Evolutionary conservation across 192 early-diverging fungal genomes (phyloP).

Genomic region (Podila epigama): DNA sequence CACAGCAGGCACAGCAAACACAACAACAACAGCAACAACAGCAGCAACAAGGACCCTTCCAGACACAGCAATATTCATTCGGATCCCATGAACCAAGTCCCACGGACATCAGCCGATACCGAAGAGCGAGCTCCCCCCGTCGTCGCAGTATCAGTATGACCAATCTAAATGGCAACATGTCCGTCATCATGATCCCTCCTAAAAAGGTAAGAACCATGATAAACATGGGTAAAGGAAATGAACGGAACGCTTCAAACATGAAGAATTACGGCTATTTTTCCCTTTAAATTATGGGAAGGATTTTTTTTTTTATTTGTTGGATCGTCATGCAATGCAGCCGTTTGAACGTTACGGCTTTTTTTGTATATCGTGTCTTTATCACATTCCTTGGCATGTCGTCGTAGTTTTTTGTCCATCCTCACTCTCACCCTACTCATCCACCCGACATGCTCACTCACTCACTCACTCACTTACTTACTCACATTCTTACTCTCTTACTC

Average conservation of each 20-base stretch:
- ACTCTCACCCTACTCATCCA: no score
- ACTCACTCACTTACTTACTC: neutral
- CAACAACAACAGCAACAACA: neutral
- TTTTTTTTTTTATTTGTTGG: no score
- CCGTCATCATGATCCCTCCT: constrained; percentile 39
- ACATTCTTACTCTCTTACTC: neutral
- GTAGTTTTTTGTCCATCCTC: neutral
- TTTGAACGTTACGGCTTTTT: neutral
- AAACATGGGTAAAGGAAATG: neutral
- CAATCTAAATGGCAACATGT: constrained; percentile 31
- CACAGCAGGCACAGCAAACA: neutral
- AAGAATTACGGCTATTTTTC: neutral
- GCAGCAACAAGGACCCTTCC: constrained; percentile 5
- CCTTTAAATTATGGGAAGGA: neutral
- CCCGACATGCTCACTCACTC: no score
- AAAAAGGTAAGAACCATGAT: constrained; percentile 20
- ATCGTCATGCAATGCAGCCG: no score
- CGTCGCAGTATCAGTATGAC: constrained; percentile 49
- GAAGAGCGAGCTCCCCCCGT: constrained; percentile 43
- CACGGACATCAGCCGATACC: constrained; percentile 24
- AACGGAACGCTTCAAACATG: neutral
- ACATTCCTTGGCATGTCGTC: neutral
- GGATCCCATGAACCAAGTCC: constrained; percentile 11
- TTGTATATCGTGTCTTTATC: neutral
- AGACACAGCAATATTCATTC: constrained; percentile 35